Base-by-base conservation (phyloP, 768 basidiomycete genomes). In the Lactifluus hygrophoroides region DNA sequence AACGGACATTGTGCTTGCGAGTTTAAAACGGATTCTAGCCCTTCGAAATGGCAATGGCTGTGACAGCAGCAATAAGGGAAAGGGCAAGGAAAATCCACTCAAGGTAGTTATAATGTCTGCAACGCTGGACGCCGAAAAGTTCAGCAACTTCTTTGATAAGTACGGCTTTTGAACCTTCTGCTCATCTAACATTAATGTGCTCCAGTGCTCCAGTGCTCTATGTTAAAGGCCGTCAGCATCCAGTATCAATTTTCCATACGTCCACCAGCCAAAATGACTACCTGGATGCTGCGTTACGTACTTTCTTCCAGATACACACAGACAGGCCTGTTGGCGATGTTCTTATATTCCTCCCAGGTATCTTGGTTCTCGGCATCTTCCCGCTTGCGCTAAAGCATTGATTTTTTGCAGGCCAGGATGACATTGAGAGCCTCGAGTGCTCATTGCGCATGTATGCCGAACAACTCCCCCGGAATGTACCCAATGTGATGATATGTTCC, bases 71-170 rank as follows among this genome's bases (percentile, higher is more conserved):
- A 74, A 72, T 14, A 79, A 70, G 50, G 71, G 67, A 61, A 74
- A 72, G 14, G 77, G 65, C 34, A 70, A 67, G 47, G 74, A 79
- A 49, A 84, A 83, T 59, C 86, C 88, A 16, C 79, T 99, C 59
- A 98, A 94, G 70, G 80, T 99, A 38, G 80, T 99, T 21, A 81
- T 99, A 64, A 99, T 99, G 96, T 94, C 91, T 70, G 96, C 96
- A 3, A 98, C 96, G 7, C 78, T 99, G 35, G 94, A 99, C 67
- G 94, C 94, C 0, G 87, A 94, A 64, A 92, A 90, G 64, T 98
- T 99, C 70, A 89, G 88, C 72, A 77, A 75, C 30, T 99, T 95
- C 72, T 96, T 88, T 67, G 69, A 84, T 68, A 77, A 83, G 94
- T 95, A 63, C 38, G 88, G 77, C 35, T 14, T 27, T 7, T 19